Conservation (phyloP, 495 filamentous ascomycete genomes). For the Podospora appendiculata region DNA sequence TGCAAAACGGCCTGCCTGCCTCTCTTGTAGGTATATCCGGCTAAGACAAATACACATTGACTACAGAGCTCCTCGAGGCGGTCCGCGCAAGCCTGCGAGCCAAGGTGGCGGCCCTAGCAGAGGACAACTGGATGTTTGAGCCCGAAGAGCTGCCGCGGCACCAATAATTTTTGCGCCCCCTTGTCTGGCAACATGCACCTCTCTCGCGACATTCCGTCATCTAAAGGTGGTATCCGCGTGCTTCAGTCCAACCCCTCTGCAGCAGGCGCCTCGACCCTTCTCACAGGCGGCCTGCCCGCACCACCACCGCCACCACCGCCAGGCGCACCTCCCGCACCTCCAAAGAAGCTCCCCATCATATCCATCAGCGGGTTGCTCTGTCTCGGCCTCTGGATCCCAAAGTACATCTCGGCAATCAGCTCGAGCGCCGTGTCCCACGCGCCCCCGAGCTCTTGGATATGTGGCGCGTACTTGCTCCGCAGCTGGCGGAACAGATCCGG, state of each 20-base stretch:
- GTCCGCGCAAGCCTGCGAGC: constrained; percentile 63
- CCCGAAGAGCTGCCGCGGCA: constrained; percentile 48
- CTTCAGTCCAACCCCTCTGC: constrained; percentile 45
- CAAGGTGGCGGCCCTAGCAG: constrained; percentile 63
- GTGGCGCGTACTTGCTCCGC: constrained; percentile 67
- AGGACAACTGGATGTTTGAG: constrained; percentile 92
- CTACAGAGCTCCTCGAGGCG: constrained; percentile 60
- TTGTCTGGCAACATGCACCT: background rate
- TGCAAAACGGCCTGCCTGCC: background rate
- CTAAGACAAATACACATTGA: constrained; percentile 11
- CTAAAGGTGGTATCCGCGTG: background rate
- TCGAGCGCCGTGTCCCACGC: constrained; percentile 80
- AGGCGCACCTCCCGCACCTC: constrained; percentile 46
- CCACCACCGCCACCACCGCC: constrained; percentile 31
- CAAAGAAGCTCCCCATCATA: constrained; percentile 95
- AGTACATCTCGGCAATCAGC: constrained; percentile 93
- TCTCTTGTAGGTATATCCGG: background rate
- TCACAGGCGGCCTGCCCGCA: constrained; percentile 30
- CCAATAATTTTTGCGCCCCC: constrained; percentile 3
- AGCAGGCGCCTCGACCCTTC: constrained; percentile 38
- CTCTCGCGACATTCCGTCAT: background rate
- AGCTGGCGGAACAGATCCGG: constrained; percentile 76
- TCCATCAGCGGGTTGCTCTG: constrained; percentile 88
- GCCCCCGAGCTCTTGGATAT: constrained; percentile 61
- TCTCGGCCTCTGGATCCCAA: constrained; percentile 81